These are phyloP conservation scores for Solanum appendiculatum DNA, from an alignment of 257 asterid species.

Conservation along the genomic window DNA sequence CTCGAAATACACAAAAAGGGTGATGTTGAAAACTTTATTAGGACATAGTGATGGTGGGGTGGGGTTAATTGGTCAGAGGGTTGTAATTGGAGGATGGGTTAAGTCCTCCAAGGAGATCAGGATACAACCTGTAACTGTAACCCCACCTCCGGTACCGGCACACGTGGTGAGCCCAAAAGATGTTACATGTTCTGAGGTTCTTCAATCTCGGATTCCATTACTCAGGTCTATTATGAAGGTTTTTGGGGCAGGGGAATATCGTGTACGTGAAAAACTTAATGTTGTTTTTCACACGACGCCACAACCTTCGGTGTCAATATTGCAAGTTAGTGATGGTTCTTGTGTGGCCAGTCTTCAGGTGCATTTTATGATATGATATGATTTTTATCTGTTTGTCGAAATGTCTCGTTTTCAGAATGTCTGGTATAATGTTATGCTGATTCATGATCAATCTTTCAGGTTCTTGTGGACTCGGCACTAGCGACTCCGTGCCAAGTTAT, in stretches of 20 bases:
- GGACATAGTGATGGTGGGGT: constrained; percentile 43
- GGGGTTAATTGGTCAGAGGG: constrained; percentile 46
- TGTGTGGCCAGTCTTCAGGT: constrained; percentile 58
- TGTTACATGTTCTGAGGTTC: constrained; percentile 46
- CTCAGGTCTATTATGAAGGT: constrained; percentile 42
- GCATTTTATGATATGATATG: not conserved
- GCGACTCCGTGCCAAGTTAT: constrained; percentile 53
- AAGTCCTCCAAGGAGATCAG: constrained; percentile 62
- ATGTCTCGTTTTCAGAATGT: not conserved
- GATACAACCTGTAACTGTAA: constrained; percentile 21
- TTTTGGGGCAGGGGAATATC: constrained; percentile 51
- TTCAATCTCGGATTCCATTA: constrained; percentile 54
- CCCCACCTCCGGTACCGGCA: not conserved
- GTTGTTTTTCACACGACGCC: constrained; percentile 36
- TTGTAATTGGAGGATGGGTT: constrained; percentile 88
- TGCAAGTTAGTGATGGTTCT: constrained; percentile 75
- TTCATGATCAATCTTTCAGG: constrained; percentile 21
- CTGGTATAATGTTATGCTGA: not conserved
- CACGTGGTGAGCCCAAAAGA: constrained; percentile 28
- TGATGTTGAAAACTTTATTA: constrained; percentile 39
- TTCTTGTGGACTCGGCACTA: constrained; percentile 58
- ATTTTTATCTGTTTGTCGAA: not conserved
- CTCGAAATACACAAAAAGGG: constrained; percentile 54
- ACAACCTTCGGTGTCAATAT: constrained; percentile 40
- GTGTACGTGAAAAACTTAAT: constrained; percentile 37